phyloP scores from a whole-genome alignment of 2,329 filamentous ascomycete genomes.

The Coniochaeta sp. region DNA sequence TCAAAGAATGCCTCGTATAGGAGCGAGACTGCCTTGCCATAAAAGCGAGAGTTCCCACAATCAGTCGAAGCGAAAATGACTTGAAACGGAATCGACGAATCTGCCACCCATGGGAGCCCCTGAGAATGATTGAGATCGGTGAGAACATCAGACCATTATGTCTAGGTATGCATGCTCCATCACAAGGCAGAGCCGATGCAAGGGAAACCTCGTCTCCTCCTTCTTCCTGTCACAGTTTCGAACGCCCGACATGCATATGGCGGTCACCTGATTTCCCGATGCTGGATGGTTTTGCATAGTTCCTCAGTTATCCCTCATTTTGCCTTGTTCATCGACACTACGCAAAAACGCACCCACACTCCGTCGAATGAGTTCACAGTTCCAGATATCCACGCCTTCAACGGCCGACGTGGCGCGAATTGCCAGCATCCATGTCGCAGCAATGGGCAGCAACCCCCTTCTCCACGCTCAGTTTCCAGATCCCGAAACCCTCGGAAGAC shows the following conservation, averaged over 20 bases:
- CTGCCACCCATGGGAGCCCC: too few species aligned
- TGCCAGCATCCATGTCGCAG: conserved; percentile 26
- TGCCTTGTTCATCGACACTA: not conserved
- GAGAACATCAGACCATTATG: too few species aligned
- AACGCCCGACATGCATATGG: not conserved
- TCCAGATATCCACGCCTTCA: not conserved
- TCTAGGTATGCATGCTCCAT: too few species aligned
- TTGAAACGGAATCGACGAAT: too few species aligned
- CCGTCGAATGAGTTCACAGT: not conserved
- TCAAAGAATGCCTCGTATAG: not conserved
- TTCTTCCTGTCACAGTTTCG: too few species aligned
- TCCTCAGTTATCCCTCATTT: not conserved
- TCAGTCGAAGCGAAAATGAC: too few species aligned
- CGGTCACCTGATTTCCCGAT: not conserved
- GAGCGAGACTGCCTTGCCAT: too few species aligned
- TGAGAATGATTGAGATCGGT: too few species aligned
- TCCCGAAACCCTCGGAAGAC: conserved; percentile 18
- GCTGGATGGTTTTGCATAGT: not conserved
- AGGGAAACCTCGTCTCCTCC: too few species aligned
- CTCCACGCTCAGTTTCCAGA: conserved; percentile 33
- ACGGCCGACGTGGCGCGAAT: conserved; percentile 14
- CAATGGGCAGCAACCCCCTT: conserved; percentile 31
- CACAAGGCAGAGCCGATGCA: too few species aligned
- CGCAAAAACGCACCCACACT: not conserved
- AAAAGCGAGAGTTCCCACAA: too few species aligned